Base-by-base conservation (phyloP, 1,139 yeast species). In the Saccharomyces hybrid region DNA sequence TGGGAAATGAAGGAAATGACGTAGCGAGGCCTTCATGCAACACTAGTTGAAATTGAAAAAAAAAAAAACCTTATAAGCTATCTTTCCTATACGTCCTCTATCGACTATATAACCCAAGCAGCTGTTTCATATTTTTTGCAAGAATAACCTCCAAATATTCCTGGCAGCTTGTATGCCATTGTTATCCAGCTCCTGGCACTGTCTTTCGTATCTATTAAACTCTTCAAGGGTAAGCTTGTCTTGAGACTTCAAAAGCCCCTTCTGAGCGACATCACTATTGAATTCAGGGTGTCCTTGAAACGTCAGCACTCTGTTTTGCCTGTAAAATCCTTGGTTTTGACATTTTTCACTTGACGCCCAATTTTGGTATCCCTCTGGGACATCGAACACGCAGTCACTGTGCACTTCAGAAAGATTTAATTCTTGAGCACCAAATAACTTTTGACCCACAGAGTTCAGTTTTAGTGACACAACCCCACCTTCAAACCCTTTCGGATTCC, bases 241-340 rank as follows among this genome's bases (percentile, higher is more conserved):
- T 13, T 48, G 16, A 3, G 54, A 48, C 13, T 48, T 34, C 3
- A 38, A 26, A 2, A 51, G 23, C 16, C 62, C 60, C 5, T 46
- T 51, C 13, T 48, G 50, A 1, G 60, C 60, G 1, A 60, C 58
- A 7, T 71, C 76, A 1, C 75, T 71, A 28, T 74, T 66, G 63
- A 87, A 89, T 66, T 90, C 97, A 0, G 97, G 96, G 65, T 90
- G 97, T 0, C 96, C 96, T 67, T 90, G 97, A 62, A 88, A 81
- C 0, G 95, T 81, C 48, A 88, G 71, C 3, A 84, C 56, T 52
- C 75, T 74, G 23, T 73, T 57, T 6, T 73, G 71, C 56, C 72
- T 75, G 58, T 79, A 59, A 76, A 81, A 55, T 50, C 96, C 87
- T 65, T 90, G 96, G 38, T 81, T 71, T 1, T 70, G 65, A 59